Conservation (phyloP, 441 rosid genomes). For the Erysimum cheiri region DNA sequence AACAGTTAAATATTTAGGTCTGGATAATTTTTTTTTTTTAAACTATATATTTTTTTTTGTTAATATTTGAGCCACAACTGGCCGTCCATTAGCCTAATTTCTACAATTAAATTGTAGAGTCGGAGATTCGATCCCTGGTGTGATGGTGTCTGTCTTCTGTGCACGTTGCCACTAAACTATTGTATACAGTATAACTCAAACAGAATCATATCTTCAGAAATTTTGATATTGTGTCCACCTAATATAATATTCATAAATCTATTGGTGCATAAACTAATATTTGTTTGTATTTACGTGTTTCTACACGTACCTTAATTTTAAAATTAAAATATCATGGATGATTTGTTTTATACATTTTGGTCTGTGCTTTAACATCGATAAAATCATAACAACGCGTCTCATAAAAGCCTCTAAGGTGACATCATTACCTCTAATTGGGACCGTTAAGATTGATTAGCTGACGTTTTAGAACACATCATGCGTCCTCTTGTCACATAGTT, state of each 20-base stretch:
- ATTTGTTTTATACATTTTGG: constrained; percentile 20
- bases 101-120: too few species aligned
- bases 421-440: constrained; percentile 23
- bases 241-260: constrained; percentile 21
- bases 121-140: too few species aligned
- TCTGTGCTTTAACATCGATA: constrained; percentile 29
- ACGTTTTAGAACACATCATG: constrained; percentile 41
- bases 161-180: too few species aligned
- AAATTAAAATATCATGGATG: constrained; percentile 6
- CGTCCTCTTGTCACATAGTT: constrained; percentile 37
- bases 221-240: constrained; percentile 26
- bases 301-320: constrained; percentile 26
- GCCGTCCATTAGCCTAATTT: too few species aligned
- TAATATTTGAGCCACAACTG: too few species aligned
- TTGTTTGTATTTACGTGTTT: constrained; percentile 9
- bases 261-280: constrained; percentile 12
- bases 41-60: too few species aligned
- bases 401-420: constrained; percentile 29
- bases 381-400: constrained; percentile 24
- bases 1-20: not conserved
- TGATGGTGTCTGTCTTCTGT: too few species aligned
- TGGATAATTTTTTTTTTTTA: not conserved
- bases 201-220: constrained; percentile 33
- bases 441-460: constrained; percentile 49
- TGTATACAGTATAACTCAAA: not conserved